Conservation (phyloP, 164 flowering plant genomes). For the Annona squamosa region DNA sequence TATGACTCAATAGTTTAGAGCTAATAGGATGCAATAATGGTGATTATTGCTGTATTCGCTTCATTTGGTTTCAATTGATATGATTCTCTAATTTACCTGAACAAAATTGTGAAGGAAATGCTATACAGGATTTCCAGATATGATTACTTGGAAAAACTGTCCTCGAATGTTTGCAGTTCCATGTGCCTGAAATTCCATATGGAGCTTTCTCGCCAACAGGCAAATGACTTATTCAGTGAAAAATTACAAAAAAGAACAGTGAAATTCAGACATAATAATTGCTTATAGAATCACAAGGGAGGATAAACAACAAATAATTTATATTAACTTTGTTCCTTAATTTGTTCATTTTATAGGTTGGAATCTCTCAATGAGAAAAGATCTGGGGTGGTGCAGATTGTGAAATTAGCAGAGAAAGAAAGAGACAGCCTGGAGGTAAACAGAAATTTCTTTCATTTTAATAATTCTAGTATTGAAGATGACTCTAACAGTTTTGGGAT, state of each 20-base stretch:
- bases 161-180: not conserved
- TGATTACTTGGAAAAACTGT: not conserved
- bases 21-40: not conserved
- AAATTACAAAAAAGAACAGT: not conserved
- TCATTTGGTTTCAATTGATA: not conserved
- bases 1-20: not conserved
- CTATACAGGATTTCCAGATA: not conserved
- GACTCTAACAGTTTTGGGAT: not conserved
- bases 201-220: not conserved
- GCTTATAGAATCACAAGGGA: not conserved
- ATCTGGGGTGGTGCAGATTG: slow-evolving; percentile 94
- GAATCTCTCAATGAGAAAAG: slow-evolving; percentile 83
- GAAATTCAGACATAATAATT: not conserved
- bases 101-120: not conserved
- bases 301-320: not conserved
- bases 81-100: not conserved
- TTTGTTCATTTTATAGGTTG: slow-evolving; percentile 34
- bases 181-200: not conserved
- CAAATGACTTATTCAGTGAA: not conserved
- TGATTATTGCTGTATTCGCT: not conserved
- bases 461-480: not conserved
- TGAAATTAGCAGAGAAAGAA: slow-evolving; percentile 95
- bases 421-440: slow-evolving; percentile 83
- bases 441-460: not conserved
- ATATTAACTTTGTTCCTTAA: not conserved